phyloP scores from a whole-genome alignment of 129 eudicot genomes.

The Chrysanthemum seticuspe region DNA sequence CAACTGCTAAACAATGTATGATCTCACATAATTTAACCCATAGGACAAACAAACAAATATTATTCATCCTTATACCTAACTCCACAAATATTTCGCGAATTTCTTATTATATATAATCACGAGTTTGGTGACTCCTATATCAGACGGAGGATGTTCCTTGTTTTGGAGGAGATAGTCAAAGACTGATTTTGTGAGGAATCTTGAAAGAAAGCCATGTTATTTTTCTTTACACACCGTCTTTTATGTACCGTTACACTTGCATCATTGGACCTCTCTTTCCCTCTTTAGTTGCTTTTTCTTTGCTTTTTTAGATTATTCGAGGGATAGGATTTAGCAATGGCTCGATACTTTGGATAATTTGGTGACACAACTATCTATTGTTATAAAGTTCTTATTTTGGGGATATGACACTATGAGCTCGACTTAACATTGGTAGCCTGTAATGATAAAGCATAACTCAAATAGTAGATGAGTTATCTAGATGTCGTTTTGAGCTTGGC shows the following conservation, averaged over 20 bases:
- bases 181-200: not conserved
- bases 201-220: no score
- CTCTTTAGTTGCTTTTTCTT: not conserved
- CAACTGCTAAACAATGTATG: no score
- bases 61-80: slow-evolving; percentile 15
- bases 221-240: not conserved
- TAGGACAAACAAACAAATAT: no score
- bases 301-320: not conserved
- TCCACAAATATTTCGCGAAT: not conserved
- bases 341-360: not conserved
- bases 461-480: no score
- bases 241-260: not conserved
- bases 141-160: not conserved
- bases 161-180: not conserved
- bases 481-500: no score
- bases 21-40: no score
- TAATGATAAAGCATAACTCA: no score
- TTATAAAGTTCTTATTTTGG: not conserved
- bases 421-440: not conserved
- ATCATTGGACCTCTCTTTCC: not conserved
- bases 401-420: not conserved
- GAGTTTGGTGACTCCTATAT: no score
- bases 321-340: not conserved
- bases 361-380: not conserved
- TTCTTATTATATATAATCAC: not conserved